Evolutionary conservation across 805 yeast species (phyloP).

Genomic region (Kodamaea restingae): DNA sequence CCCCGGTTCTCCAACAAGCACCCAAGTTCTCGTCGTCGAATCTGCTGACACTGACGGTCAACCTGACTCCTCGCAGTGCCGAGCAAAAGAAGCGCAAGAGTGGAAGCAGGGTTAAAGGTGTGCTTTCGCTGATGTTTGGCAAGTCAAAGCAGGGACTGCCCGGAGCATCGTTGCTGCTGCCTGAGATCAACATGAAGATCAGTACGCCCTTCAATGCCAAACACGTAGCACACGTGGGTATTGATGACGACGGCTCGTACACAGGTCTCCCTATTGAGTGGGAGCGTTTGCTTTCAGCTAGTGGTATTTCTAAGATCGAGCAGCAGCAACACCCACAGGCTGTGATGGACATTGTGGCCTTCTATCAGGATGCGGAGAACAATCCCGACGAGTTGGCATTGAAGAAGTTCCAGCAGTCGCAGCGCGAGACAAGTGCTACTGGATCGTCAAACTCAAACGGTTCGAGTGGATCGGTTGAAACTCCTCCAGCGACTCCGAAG

Average conservation of each 20-base stretch:
- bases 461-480: conserved; percentile 22
- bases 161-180: conserved; percentile 13
- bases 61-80: conserved; percentile 7
- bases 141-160: conserved; percentile 21
- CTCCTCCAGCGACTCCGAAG: conserved; percentile 30
- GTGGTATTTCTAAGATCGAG: conserved; percentile 85
- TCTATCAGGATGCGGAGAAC: conserved; percentile 61
- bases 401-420: conserved; percentile 32
- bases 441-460: conserved; percentile 10
- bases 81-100: conserved; percentile 30
- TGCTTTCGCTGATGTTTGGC: conserved; percentile 50
- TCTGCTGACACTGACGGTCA: conserved; percentile 3
- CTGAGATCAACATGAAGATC: conserved; percentile 48
- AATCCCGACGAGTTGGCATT: conserved; percentile 40
- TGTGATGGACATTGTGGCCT: conserved; percentile 84
- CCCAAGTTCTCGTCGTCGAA: conserved; percentile 8
- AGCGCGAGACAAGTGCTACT: background rate
- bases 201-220: conserved; percentile 90
- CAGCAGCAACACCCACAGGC: conserved; percentile 92
- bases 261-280: conserved; percentile 93
- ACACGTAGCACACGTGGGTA: conserved; percentile 91
- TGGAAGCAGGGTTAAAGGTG: conserved; percentile 55
- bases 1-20: conserved; percentile 23
- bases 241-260: conserved; percentile 81
- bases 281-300: conserved; percentile 76